These are phyloP conservation scores for Kodamaea hsintzibuensis DNA, from an alignment of 805 yeast species.

Conservation along the genomic window DNA sequence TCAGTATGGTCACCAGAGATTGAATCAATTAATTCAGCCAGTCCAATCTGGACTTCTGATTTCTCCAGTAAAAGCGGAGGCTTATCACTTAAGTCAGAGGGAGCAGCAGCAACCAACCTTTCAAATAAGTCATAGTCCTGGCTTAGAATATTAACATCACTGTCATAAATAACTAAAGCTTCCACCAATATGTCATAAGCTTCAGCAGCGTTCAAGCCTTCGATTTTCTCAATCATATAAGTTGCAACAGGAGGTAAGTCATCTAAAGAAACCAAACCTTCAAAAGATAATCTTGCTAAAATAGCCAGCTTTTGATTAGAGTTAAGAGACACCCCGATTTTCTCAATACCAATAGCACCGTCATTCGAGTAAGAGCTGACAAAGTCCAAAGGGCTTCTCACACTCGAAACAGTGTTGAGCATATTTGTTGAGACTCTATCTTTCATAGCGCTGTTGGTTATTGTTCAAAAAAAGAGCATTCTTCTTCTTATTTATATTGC, in stretches of 20 bases:
- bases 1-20: background rate
- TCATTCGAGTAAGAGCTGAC: constrained; percentile 12
- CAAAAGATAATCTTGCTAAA: constrained; percentile 26
- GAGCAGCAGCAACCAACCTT: constrained; percentile 13
- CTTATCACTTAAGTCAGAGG: background rate
- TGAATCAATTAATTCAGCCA: background rate
- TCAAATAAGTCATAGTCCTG: constrained; percentile 36
- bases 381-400: constrained; percentile 12
- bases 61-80: background rate
- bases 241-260: constrained; percentile 34
- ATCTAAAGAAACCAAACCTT: constrained; percentile 24
- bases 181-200: constrained; percentile 40
- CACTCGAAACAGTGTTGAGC: constrained; percentile 3
- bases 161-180: constrained; percentile 41
- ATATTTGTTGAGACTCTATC: no score
- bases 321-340: constrained; percentile 18
- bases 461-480: no score
- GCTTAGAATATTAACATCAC: constrained; percentile 49
- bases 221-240: constrained; percentile 43
- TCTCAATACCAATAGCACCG: constrained; percentile 12
- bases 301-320: constrained; percentile 26
- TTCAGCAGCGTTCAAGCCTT: constrained; percentile 34
- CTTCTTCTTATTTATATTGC: no score
- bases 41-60: background rate
- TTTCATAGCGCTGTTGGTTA: no score